Evolutionary conservation across 1,284 basidiomycete species (phyloP).

Genomic region (Cyathus olla): DNA sequence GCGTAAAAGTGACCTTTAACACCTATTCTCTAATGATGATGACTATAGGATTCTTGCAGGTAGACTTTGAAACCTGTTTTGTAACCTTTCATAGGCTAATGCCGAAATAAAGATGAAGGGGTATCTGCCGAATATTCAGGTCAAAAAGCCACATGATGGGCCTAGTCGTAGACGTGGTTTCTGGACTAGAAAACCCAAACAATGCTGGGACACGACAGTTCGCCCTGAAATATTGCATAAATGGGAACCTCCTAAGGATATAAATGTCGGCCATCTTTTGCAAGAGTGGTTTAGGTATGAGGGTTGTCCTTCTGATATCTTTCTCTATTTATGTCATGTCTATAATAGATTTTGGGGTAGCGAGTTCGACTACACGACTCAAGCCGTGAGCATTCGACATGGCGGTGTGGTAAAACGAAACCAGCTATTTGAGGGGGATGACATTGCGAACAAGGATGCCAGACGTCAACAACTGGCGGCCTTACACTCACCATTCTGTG

Average conservation of each 20-base stretch:
- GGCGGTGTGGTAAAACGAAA: slow-evolving; percentile 42
- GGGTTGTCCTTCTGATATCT: not conserved
- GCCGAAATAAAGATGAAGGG: slow-evolving; percentile 43
- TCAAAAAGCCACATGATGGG: slow-evolving; percentile 29
- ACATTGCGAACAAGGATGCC: not conserved
- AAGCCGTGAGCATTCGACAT: slow-evolving; percentile 51
- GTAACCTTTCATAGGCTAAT: slow-evolving; percentile 1
- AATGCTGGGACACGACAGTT: not conserved
- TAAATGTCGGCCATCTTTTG: slow-evolving; percentile 40
- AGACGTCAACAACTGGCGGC: not conserved
- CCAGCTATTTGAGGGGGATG: not conserved
- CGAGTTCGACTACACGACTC: slow-evolving; percentile 43
- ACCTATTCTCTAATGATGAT: slow-evolving; percentile 71
- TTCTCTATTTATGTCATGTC: not conserved
- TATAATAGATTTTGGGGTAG: slow-evolving; percentile 58
- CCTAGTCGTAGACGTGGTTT: slow-evolving; percentile 30
- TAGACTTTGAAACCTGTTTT: slow-evolving; percentile 27
- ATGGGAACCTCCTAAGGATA: slow-evolving; percentile 21
- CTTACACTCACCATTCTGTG: slow-evolving; percentile 39
- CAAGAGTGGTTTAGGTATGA: slow-evolving; percentile 60
- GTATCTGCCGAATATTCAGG: slow-evolving; percentile 64
- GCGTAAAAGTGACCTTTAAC: slow-evolving; percentile 54
- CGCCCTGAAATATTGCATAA: slow-evolving; percentile 45
- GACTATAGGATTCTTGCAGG: slow-evolving; percentile 68
- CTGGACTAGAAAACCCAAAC: slow-evolving; percentile 45